Percentiles rank a stretch among this genome's conserved stretches.
These are phyloP conservation scores for Ramularia endophylla DNA, from an alignment of 2,329 filamentous ascomycete genomes.

Conservation along the genomic window DNA sequence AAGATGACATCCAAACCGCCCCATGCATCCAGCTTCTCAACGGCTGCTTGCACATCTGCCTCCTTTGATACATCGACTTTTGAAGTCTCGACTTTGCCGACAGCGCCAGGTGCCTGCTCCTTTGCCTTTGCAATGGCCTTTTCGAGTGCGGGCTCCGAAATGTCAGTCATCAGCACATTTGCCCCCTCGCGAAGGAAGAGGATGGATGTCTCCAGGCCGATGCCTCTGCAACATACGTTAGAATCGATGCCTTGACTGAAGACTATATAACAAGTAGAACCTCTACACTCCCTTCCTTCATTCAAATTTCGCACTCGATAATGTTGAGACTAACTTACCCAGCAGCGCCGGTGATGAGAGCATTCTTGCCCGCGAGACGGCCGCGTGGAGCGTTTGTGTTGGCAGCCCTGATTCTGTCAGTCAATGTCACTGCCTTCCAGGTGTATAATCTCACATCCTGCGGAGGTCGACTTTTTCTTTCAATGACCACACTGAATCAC, in stretches of 20 bases:
- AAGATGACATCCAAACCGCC: slow-evolving; percentile 88
- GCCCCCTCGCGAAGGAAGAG: slow-evolving; percentile 87
- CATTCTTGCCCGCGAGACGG: slow-evolving; percentile 60
- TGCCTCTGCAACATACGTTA: slow-evolving; percentile 56
- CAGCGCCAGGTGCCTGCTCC: slow-evolving; percentile 53
- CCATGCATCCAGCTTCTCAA: slow-evolving; percentile 72
- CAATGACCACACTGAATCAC: slow-evolving; percentile 1
- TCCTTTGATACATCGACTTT: slow-evolving; percentile 83
- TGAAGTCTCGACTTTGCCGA: slow-evolving; percentile 56
- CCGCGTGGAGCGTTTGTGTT: slow-evolving; percentile 22
- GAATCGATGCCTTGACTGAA: too few relatives aligned
- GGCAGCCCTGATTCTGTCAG: slow-evolving; percentile 10
- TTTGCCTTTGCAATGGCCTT: slow-evolving; percentile 70
- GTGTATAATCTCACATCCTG: slow-evolving; percentile 13
- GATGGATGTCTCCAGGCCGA: slow-evolving; percentile 86
- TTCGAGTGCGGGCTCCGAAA: slow-evolving; percentile 70
- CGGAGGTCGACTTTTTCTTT: slow-evolving; percentile 9
- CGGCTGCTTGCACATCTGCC: slow-evolving; percentile 64
- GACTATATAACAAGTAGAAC: too few relatives aligned
- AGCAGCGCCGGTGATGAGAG: slow-evolving; percentile 76
- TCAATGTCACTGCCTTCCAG: slow-evolving; percentile 4
- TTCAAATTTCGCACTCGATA: too few relatives aligned
- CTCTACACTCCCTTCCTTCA: too few relatives aligned
- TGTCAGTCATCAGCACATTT: slow-evolving; percentile 77
- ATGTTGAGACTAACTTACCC: too few relatives aligned